phyloP scores from a whole-genome alignment of 192 early-diverging fungal genomes.

The Rhizophagus sp. region DNA sequence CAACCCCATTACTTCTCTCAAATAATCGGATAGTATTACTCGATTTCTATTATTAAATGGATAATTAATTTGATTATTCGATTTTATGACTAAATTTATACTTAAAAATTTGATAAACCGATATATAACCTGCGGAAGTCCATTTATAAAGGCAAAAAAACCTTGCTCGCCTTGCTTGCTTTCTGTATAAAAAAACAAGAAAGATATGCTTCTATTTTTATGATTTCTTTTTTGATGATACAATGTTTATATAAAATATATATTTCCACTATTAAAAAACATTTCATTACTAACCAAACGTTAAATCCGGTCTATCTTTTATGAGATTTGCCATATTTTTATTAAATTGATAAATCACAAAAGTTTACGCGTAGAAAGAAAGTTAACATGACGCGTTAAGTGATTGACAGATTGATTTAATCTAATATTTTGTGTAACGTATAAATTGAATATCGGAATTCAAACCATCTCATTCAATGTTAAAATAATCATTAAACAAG shows the following conservation, averaged over 20 bases:
- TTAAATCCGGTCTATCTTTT: constrained; percentile 55
- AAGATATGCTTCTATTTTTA: not conserved
- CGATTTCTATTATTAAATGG: constrained; percentile 38
- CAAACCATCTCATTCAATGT: constrained; percentile 6
- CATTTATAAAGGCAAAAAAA: constrained; percentile 56
- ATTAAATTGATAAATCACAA: too few relatives aligned
- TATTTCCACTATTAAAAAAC: not conserved
- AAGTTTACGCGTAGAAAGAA: too few relatives aligned
- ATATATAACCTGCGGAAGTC: constrained; percentile 48
- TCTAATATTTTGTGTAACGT: too few relatives aligned
- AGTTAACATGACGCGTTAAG: too few relatives aligned
- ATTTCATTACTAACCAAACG: constrained; percentile 40
- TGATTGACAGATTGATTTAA: too few relatives aligned
- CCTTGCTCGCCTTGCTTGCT: constrained; percentile 42
- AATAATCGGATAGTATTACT: constrained; percentile 70
- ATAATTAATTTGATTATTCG: constrained; percentile 7
- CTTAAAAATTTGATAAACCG: not conserved
- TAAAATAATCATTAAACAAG: not conserved
- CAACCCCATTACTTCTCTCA: constrained; percentile 63
- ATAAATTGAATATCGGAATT: not conserved
- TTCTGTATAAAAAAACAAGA: constrained; percentile 28
- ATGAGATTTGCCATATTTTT: constrained; percentile 29
- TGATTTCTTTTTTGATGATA: not conserved
- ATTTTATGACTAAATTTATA: not conserved
- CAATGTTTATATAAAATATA: too few relatives aligned